Conservation (phyloP, 352 stramenopile species). For the Phytophthora pinifolia region DNA sequence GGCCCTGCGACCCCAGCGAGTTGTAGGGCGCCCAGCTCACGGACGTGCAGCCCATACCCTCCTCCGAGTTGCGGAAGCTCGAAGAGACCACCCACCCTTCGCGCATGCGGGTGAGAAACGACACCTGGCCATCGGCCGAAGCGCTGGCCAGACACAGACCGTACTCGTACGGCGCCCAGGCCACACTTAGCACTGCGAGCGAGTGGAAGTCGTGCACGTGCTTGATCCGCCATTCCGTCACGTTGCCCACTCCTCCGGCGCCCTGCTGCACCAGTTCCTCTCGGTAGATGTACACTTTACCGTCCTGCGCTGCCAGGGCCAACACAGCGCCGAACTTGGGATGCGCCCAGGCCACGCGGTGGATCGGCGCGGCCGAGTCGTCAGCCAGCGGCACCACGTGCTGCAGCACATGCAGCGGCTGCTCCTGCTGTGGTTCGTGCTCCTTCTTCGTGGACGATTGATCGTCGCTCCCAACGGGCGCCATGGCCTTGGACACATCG, state of each 20-base stretch:
- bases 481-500: conserved; percentile 64
- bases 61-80: conserved; percentile 74
- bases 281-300: conserved; percentile 85
- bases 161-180: conserved; percentile 88
- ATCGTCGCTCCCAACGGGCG: conserved; percentile 12
- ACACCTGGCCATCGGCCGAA: conserved; percentile 82
- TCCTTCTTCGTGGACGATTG: conserved; percentile 6
- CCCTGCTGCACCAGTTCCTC: conserved; percentile 70
- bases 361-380: conserved; percentile 68
- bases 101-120: conserved; percentile 77
- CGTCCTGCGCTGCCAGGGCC: conserved; percentile 76
- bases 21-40: conserved; percentile 90
- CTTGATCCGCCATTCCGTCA: conserved; percentile 76
- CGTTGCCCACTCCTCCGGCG: conserved; percentile 22
- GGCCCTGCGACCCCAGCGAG: conserved; percentile 72
- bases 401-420: conserved; percentile 48
- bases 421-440: conserved; percentile 10
- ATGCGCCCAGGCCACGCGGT: conserved; percentile 84
- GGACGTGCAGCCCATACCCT: conserved; percentile 69
- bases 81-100: conserved; percentile 82
- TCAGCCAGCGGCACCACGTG: conserved; percentile 63
- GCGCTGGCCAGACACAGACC: conserved; percentile 77
- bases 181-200: conserved; percentile 76
- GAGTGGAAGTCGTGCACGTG: conserved; percentile 75
- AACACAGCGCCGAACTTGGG: conserved; percentile 84